Base-by-base conservation (phyloP, 2,329 filamentous ascomycete species). In the Byssochlamys sp. region DNA sequence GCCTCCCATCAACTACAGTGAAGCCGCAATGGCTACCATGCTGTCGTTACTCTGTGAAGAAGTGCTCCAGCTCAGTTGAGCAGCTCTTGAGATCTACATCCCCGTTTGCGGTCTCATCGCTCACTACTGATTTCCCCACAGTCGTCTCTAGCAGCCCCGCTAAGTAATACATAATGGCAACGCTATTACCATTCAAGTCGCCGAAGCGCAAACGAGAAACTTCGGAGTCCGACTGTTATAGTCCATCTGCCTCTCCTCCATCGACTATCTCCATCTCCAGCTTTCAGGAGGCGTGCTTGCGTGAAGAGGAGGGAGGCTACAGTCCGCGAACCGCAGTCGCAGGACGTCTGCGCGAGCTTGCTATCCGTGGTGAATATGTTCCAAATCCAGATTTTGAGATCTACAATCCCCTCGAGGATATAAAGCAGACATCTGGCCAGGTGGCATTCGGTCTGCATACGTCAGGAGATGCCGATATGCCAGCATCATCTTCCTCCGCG, bases 261-360 rank as follows among this genome's bases (percentile, higher is more conserved):
- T 72, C 72, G 6, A 67, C 62, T 14, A 56, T 64, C 19, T 73
- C 72, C 12, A 60, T 65, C 7, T 55, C 60, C 4, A 73, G 67
- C 58, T 57, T 68, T 31, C 67, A 67, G 58, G 72, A 73, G 54
- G 56, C 60, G 51, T 66, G 61, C 52, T 54, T 72, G 45, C 62
- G 63, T 27, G 69, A 72, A 57, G 69, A 71, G 35, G 66, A 68
- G 48, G 70, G 67, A 48, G 63, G 68, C 55, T 65, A 70, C 59
- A 74, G 75, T 59, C 74, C 75, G 55, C 70, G 70, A 55, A 68
- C 71, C 28, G 65, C 65, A 25, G 73, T 77, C 49, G 72, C 72
- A 55, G 70, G 73, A 57, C 69, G 69, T 56, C 67, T 78, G 52
- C 70, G 70, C 53, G 66, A 73, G 55, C 65, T 77, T 56, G 73